Base-by-base conservation (phyloP, 805 yeast species). In the Barnettozyma populi region DNA sequence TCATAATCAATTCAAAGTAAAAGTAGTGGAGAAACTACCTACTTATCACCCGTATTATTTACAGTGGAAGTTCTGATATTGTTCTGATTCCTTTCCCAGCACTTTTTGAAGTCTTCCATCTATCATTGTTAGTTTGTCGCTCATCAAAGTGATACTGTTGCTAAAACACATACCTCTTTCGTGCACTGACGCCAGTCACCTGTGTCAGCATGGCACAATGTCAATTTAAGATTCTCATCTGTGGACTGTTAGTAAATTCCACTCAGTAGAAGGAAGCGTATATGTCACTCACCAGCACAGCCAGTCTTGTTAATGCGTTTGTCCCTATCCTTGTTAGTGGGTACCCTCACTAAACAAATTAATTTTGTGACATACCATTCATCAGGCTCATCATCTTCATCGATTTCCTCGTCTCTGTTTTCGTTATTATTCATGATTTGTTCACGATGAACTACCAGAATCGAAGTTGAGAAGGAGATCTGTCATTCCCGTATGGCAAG, bases 171-270 rank as follows among this genome's bases (percentile, higher is more conserved):
- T 57, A 82, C 84, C 61, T 86, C 94, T 18, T 68, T 66, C 2
- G 78, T 62, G 54, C 95, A 86, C 57, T 79, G 66, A 46, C 95
- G 67, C 96, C 96, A 87, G 60, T 87, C 95, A 25, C 79, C 79
- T 1, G 82, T 83, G 50, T 86, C 95, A 4, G 89, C 90, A 60
- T 84, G 90, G 55, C 96, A 87, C 31, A 86, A 65, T 45, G 83
- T 87, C 29, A 87, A 67, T 14, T 78, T 78, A 59, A 82, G 64
- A 57, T 87, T 87, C 59, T 87, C 90, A 27, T 75, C 84, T 69
- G 56, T 20, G 4, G 3, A 35, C 18, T 23, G 23, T 34, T 37
- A 29, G 43, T 24, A 29, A 34, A 4, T 35, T 35, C 13, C 18
- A 7, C 10, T 18, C 21, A 6, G 32, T 29, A 7, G 13, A 29